Evolutionary conservation across 306 rosid genomes (phyloP), one percentile per base, ranked within the genome.

Genomic region (Pterocarpus santalinus): DNA sequence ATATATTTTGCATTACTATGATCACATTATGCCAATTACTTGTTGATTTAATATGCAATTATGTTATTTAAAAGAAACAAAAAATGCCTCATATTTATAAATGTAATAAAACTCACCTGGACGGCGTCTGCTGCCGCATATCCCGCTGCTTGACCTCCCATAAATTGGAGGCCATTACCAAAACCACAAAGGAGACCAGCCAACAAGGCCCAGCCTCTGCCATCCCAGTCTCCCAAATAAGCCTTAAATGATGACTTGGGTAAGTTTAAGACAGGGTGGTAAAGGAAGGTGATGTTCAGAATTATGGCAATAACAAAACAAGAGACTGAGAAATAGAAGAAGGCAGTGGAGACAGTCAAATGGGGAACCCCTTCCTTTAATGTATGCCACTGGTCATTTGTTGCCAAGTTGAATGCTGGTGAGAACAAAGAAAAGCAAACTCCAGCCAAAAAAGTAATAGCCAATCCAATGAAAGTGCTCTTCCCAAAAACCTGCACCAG

Each of bases 101-200:
- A 51, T 30, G 62, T 15, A 43, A 66, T 35, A 17, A 69, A 86
- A 87, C 89, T 82, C 79, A 93, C 99, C 92, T 95, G 94, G 16
- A 93, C 99, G 1, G 98, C 94, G 89, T 95, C 99, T 58, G 99
- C 99, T 47, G 99, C 99, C 4, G 99, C 99, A 83, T 95, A 95
- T 44, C 99, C 99, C 8, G 99, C 99, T 56, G 99, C 97, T 84
- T 95, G 92, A 39, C 99, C 99, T 15, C 98, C 98, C 99, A 95
- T 95, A 67, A 95, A 95, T 75, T 95, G 93, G 63, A 95, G 96
- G 3, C 98, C 99, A 74, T 95, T 93, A 28, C 99, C 98, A 67
- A 88, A 93, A 2, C 99, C 99, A 65, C 99, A 95, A 73, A 95
- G 89, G 14, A 93, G 14, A 35, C 99, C 98, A 8, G 99, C 99